A percentile compares a stretch with the other conserved stretches of the same genome.
These are phyloP conservation scores for Penicillium verrucosum DNA, from an alignment of 2,329 filamentous ascomycete species.

Conservation along the genomic window DNA sequence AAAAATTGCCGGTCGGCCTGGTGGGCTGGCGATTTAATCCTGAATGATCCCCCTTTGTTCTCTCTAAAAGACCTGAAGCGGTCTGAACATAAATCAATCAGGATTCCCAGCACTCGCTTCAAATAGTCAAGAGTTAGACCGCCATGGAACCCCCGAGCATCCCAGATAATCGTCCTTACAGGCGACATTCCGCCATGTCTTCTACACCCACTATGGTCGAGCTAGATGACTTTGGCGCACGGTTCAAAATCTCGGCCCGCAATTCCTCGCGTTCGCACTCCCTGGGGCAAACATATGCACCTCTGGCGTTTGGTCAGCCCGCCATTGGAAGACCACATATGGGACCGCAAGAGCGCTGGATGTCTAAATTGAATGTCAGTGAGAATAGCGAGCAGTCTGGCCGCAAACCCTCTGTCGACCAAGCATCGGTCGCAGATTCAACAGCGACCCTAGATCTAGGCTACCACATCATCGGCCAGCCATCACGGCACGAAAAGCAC, in stretches of 20 bases:
- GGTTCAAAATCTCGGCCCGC: background rate
- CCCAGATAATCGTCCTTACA: slow-evolving; percentile 17
- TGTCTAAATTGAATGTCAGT: background rate
- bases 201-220: slow-evolving; percentile 16
- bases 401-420: background rate
- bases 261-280: background rate
- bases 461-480: background rate
- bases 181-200: slow-evolving; percentile 5
- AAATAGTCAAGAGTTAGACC: background rate
- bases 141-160: slow-evolving; percentile 20
- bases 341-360: background rate
- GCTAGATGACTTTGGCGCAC: background rate
- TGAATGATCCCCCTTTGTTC: background rate
- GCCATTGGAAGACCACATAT: slow-evolving; percentile 3
- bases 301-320: background rate
- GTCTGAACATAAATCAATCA: background rate
- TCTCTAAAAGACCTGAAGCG: background rate
- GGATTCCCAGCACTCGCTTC: background rate
- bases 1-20: background rate
- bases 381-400: background rate
- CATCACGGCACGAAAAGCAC: background rate
- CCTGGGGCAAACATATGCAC: background rate
- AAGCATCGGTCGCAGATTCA: background rate
- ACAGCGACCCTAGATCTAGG: background rate
- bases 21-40: background rate